These are phyloP conservation scores for Daphne laureola DNA, from an alignment of 441 rosid genomes.

Conservation along the genomic window DNA sequence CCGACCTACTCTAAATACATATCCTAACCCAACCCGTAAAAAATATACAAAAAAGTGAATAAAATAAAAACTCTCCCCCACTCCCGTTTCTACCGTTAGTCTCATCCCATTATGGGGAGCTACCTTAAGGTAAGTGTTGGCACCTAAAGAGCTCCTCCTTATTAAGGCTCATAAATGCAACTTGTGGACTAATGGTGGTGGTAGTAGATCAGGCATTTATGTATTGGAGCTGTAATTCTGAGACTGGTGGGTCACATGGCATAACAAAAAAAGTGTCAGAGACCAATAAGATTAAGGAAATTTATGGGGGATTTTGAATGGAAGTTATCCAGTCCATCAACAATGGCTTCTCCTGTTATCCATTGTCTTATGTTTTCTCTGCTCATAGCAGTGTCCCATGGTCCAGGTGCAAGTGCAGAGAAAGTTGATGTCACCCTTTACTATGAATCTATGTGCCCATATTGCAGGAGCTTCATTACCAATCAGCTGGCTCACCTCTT, in stretches of 20 bases:
- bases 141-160: too few relatives aligned
- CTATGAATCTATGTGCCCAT: conserved; percentile 43
- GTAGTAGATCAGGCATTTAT: not conserved
- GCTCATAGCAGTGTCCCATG: conserved; percentile 4
- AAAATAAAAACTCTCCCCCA: too few relatives aligned
- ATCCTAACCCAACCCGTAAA: too few relatives aligned
- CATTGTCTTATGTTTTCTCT: conserved; percentile 10
- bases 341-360: conserved; percentile 18
- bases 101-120: too few relatives aligned
- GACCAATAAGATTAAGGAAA: not conserved
- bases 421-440: conserved; percentile 36
- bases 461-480: conserved; percentile 23
- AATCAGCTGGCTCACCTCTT: conserved; percentile 19
- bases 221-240: not conserved
- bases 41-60: too few relatives aligned
- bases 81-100: too few relatives aligned
- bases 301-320: conserved; percentile 2
- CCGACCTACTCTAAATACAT: too few relatives aligned
- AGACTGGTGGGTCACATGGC: conserved; percentile 5
- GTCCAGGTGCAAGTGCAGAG: not conserved
- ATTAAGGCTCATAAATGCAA: too few relatives aligned
- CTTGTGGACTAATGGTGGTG: too few relatives aligned
- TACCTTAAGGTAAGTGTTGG: too few relatives aligned
- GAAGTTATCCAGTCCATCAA: not conserved
- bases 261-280: not conserved